phyloP scores from a whole-genome alignment of 2,329 filamentous ascomycete genomes.

The Ceratocystis colombiana region DNA sequence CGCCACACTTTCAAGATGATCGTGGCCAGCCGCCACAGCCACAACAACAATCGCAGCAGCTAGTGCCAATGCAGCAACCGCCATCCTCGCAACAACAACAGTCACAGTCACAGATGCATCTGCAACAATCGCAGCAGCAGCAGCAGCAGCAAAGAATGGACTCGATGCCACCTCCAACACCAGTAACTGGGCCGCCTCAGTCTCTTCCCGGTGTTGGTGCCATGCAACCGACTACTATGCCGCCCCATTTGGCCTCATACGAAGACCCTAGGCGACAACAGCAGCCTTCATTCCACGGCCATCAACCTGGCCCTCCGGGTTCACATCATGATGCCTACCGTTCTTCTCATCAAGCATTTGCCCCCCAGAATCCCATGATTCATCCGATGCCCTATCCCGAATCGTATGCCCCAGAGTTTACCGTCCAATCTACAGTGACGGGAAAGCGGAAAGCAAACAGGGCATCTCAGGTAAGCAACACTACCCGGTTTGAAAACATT shows the following conservation, averaged over 20 bases:
- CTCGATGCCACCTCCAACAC: conserved; percentile 15
- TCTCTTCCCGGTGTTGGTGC: background rate
- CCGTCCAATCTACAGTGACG: conserved; percentile 19
- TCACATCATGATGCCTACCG: background rate
- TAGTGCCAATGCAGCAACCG: background rate
- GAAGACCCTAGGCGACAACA: conserved; percentile 6
- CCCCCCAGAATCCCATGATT: conserved; percentile 19
- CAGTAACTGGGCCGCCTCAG: conserved; percentile 1
- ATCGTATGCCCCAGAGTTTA: background rate
- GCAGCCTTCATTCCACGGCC: background rate
- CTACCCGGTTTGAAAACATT: too few relatives aligned
- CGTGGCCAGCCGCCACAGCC: background rate
- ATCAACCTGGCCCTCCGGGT: background rate
- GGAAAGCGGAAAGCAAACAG: conserved; percentile 54
- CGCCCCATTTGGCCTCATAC: background rate
- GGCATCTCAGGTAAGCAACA: conserved; percentile 47
- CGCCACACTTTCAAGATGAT: conserved; percentile 9
- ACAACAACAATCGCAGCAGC: conserved; percentile 1
- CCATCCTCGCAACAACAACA: conserved; percentile 22
- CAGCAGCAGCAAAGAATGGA: conserved; percentile 27
- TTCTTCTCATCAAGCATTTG: background rate
- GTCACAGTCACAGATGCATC: conserved; percentile 5
- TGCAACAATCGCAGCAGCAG: conserved; percentile 28
- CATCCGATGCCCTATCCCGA: conserved; percentile 18
- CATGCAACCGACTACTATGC: background rate